phyloP scores from a whole-genome alignment of 2,329 filamentous ascomycete species.

The Xylariaceae sp. region DNA sequence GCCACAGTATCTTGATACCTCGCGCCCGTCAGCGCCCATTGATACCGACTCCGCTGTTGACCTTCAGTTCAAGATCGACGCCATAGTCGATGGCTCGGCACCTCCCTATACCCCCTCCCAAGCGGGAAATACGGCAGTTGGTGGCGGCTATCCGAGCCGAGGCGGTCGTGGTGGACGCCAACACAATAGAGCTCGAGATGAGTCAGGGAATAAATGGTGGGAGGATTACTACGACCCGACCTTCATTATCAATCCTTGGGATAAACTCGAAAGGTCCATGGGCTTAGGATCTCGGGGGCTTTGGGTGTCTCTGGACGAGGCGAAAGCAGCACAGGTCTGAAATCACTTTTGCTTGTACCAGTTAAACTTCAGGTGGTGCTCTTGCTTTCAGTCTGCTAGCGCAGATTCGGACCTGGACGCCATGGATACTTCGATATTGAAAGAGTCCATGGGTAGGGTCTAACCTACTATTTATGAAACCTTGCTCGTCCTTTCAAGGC shows the following conservation, averaged over 20 bases:
- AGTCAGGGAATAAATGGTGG: constrained; percentile 61
- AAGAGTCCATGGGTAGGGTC: neutral
- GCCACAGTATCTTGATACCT: constrained; percentile 43
- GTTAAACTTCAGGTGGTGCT: neutral
- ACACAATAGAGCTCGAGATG: constrained; percentile 31
- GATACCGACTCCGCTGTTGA: constrained; percentile 19
- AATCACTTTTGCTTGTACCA: neutral
- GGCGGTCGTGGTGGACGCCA: constrained; percentile 29
- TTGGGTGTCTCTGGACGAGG: constrained; percentile 51
- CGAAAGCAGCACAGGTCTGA: constrained; percentile 27
- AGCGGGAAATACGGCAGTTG: constrained; percentile 7
- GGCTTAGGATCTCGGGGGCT: constrained; percentile 51
- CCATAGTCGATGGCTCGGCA: constrained; percentile 31
- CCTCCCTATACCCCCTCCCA: constrained; percentile 5
- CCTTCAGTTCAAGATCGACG: constrained; percentile 38
- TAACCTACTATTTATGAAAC: constrained; percentile 4
- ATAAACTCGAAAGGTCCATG: constrained; percentile 54
- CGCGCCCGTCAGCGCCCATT: constrained; percentile 38
- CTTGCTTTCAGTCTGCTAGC: neutral
- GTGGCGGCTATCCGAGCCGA: constrained; percentile 4
- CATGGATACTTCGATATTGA: constrained; percentile 3
- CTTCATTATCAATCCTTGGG: constrained; percentile 78
- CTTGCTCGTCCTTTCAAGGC: constrained; percentile 1
- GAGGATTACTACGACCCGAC: constrained; percentile 71
- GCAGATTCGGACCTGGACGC: constrained; percentile 4